Base-by-base conservation (phyloP, 192 early-diverging fungal species). In the Allomyces javanicus region DNA sequence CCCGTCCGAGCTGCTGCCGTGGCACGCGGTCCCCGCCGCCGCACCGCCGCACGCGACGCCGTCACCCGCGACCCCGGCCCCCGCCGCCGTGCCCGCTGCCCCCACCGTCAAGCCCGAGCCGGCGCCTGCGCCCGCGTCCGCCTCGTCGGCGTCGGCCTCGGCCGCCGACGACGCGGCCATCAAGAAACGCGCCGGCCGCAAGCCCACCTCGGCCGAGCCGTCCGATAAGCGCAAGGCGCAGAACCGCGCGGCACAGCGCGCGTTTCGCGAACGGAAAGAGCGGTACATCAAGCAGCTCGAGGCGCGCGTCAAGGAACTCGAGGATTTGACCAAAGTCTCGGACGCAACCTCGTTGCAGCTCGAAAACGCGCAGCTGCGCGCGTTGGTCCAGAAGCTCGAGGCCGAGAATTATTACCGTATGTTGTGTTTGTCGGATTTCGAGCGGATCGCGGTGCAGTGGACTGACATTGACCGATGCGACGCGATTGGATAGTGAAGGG, bases 221-320 rank as follows among this genome's bases (percentile, higher is more conserved):
- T 58, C 79, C 17, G 75, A 80, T 33, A 91, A 90, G 72, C 82
- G 92, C 70, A 89, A 90, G 4, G 88, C 85, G 12, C 92, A 94
- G 71, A 94, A 94, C 73, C 82, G 92, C 21, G 89, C 89, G 3
- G 92, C 92, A 4, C 92, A 94, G 74, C 81, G 89, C 1, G 90
- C 92, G 7, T 94, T 94, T 74, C 84, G 92, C 50, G 88, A 94
- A 74, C 83, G 92, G 43, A 83, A 86, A 64, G 85, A 90, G 67
- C 80, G 81, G 69, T 89, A 94, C 70, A 82, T 92, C 24, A 82
- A 85, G 67, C 80, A 85, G 10, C 79, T 94, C 0, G 92, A 94
- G 72, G 78, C 76, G 1, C 80, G 83, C 63, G 85, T 87, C 9
- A 81, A 86, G 64, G 77, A 83, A 64, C 74, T 89, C 67, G 81